Percentiles rank a stretch among this genome's conserved stretches.
Evolutionary conservation across 805 yeast genomes (phyloP).

Genomic region (Yamadazyma kitorensis): DNA sequence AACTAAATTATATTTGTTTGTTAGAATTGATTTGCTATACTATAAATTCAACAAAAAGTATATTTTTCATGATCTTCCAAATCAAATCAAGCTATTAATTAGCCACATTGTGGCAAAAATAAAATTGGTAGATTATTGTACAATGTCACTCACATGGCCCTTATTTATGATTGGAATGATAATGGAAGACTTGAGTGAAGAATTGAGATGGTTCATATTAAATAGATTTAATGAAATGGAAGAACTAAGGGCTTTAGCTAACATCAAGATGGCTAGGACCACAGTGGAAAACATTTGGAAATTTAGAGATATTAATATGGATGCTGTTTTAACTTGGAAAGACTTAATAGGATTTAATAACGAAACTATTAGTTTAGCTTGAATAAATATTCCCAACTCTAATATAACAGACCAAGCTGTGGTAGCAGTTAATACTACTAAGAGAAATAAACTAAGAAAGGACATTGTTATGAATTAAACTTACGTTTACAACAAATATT

Average conservation of each 20-base stretch:
- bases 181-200: constrained; percentile 24
- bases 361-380: constrained; percentile 38
- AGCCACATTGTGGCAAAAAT: constrained; percentile 21
- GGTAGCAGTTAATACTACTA: too few species aligned
- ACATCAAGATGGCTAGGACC: constrained; percentile 33
- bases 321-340: constrained; percentile 25
- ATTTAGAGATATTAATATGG: constrained; percentile 31
- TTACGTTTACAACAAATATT: too few species aligned
- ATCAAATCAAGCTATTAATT: constrained; percentile 19
- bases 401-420: too few species aligned
- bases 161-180: constrained; percentile 37
- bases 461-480: too few species aligned
- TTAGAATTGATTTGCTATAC: constrained; percentile 26
- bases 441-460: too few species aligned
- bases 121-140: constrained; percentile 10
- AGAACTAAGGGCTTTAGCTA: constrained; percentile 32
- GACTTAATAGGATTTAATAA: constrained; percentile 35
- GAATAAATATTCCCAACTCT: too few species aligned
- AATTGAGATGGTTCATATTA: constrained; percentile 38
- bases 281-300: constrained; percentile 39
- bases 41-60: constrained; percentile 5
- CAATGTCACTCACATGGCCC: constrained; percentile 41
- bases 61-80: too few species aligned
- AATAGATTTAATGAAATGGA: constrained; percentile 32
- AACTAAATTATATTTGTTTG: constrained; percentile 32